phyloP scores from a whole-genome alignment of 2,329 filamentous ascomycete species.

The Beauveria scarabaeidicola region DNA sequence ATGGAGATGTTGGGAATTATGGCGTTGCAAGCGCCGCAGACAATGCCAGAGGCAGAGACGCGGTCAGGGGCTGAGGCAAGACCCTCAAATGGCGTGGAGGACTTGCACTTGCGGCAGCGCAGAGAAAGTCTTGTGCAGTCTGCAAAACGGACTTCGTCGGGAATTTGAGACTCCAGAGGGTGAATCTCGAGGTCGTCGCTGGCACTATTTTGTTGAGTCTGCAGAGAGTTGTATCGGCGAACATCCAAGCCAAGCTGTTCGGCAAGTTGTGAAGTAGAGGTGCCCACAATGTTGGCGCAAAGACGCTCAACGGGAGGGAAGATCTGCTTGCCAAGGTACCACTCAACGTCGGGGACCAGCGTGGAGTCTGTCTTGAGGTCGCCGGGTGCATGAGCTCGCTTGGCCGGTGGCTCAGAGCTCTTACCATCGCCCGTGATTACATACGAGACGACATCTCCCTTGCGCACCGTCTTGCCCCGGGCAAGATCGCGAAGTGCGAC shows the following conservation, averaged over 20 bases:
- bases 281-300: conserved; percentile 90
- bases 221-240: conserved; percentile 61
- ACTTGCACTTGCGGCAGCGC: conserved; percentile 73
- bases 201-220: conserved; percentile 38
- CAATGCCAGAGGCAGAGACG: conserved; percentile 65
- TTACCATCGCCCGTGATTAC: conserved; percentile 73
- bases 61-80: conserved; percentile 49
- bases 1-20: conserved; percentile 63
- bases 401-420: conserved; percentile 63
- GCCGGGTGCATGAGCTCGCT: conserved; percentile 79
- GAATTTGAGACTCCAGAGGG: conserved; percentile 88
- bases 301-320: conserved; percentile 96
- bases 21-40: conserved; percentile 61
- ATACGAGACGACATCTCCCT: conserved; percentile 94
- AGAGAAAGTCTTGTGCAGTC: conserved; percentile 69
- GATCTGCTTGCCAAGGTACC: conserved; percentile 97
- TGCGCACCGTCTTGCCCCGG: conserved; percentile 78
- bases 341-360: conserved; percentile 86
- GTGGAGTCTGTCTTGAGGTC: conserved; percentile 71
- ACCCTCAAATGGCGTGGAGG: conserved; percentile 66
- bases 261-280: conserved; percentile 79
- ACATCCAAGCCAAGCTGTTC: conserved; percentile 91
- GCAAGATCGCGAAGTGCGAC: conserved; percentile 84
- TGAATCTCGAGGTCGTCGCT: conserved; percentile 65
- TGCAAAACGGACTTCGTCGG: conserved; percentile 81